phyloP scores from a whole-genome alignment of 306 rosid species.

The Crataegus laevigata region DNA sequence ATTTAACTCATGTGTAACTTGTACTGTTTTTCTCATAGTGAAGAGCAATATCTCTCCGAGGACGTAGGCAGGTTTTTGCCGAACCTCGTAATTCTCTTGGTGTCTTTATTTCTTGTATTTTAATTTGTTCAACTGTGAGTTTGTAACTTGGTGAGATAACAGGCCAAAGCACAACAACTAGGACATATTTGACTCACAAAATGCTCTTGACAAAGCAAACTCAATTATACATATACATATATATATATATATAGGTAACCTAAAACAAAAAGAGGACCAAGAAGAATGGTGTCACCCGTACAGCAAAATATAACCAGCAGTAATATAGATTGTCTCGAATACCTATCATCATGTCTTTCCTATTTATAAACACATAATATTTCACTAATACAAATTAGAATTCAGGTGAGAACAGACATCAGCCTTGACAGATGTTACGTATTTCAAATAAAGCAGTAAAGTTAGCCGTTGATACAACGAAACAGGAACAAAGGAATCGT shows the following conservation, averaged over 20 bases:
- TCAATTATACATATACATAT: background rate
- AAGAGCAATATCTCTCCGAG: no score
- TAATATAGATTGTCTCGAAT: background rate
- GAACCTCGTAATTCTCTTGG: no score
- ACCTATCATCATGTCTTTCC: background rate
- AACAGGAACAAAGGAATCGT: conserved; percentile 7
- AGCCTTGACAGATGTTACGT: background rate
- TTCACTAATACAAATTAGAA: background rate
- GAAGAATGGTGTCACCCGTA: background rate
- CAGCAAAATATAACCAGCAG: background rate
- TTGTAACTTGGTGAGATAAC: no score
- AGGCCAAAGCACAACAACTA: no score
- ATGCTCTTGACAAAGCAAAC: background rate
- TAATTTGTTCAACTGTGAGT: no score
- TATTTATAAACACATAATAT: background rate
- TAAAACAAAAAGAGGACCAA: background rate
- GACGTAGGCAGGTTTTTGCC: no score
- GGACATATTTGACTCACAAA: background rate
- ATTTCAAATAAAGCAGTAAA: background rate
- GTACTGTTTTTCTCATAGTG: no score
- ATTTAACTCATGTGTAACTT: no score
- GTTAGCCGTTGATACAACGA: conserved; percentile 5
- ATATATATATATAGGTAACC: background rate
- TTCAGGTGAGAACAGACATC: background rate
- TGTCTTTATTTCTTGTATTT: no score